Evolutionary conservation across 495 filamentous ascomycete species (phyloP), one percentile per base, ranked within the genome.

Genomic region (Neurospora terricola): DNA sequence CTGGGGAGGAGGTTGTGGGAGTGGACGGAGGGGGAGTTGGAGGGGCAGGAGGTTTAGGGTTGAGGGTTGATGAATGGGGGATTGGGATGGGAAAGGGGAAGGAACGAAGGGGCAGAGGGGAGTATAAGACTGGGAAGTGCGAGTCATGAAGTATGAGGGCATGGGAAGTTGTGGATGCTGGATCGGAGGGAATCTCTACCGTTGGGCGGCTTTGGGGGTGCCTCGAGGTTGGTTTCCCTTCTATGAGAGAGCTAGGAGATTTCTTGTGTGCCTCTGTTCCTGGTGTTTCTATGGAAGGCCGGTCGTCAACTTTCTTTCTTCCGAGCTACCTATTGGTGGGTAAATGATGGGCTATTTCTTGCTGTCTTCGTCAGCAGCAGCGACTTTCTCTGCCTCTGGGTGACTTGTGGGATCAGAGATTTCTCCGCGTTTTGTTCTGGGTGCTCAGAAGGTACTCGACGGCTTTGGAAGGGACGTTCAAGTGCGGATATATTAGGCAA

Each of bases 21-120:
- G 11, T 91, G 88, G 88, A 91, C 89, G 1, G 87, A 90, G 75
- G 78, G 76, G 38, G 86, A 89, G 73, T 80, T 90, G 70, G 72
- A 34, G 16, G 54, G 62, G 34, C 38, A 43, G 45, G 21, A 72
- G 48, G 18, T 37, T 48, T 11, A 45, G 18, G 18, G 18, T n/a
- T 73, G 69, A 71, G 39, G 14, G 2, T 16, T 18, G 36, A 37
- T 37, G 36, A 37, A 8, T 34, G 30, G 38, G 38, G 5, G 5
- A 40, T 40, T 12, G 38, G 5, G 5, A 40, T 40, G 39, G 5
- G 39, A 14, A 40, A 16, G 4, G 39, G 39, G 12, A 16, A 16
- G 14, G 39, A 40, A 40, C 39, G 39, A 40, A 40, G 12, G 5
- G 14, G 12, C 14, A 40, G 39, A 16, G 39, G 14, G n/a, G n/a